Evolutionary conservation across 1,284 basidiomycete genomes (phyloP), one percentile per base, ranked within the genome.

Genomic region (Cystobasidiaceae sp.): DNA sequence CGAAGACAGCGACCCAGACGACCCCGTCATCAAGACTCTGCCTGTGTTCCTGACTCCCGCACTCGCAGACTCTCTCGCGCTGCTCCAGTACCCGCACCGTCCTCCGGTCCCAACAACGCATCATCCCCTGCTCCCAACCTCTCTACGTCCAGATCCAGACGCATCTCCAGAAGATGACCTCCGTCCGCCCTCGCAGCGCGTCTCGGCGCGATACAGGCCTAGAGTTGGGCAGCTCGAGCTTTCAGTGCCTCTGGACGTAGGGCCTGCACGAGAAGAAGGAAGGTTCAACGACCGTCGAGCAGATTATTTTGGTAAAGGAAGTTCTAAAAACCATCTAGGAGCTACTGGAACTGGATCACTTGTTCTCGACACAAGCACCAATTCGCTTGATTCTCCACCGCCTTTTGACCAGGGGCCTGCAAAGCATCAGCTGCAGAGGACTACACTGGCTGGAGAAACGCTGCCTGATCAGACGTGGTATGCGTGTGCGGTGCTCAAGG

Each of bases 381-480:
- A n/a, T n/a, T n/a, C n/a, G n/a, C n/a, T n/a, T n/a, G n/a, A n/a
- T n/a, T n/a, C n/a, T n/a, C n/a, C n/a, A n/a, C n/a, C n/a, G n/a
- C n/a, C n/a, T n/a, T n/a, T n/a, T n/a, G n/a, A n/a, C n/a, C n/a
- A n/a, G n/a, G n/a, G n/a, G n/a, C n/a, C n/a, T n/a, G n/a, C n/a
- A n/a, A n/a, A n/a, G n/a, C n/a, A n/a, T n/a, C 30, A 68, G 34
- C 63, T 75, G 51, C 67, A 72, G 55, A 70, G 70, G 50, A 74
- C 75, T 55, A 62, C 67, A 25, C 66, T 70, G 19, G 57, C 65
- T 0, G 71, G 71, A 27, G 68, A 70, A 13, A 58, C 68, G 9
- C 67, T 75, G 43, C 74, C 74, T 2, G 74, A 75, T 46, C 71
- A 73, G 30, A 73, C 74, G n/a, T 72, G 71, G 56, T 75, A 75